These are phyloP conservation scores for Skeletonema menzelii DNA, from an alignment of 108 stramenopile species.

Conservation along the genomic window DNA sequence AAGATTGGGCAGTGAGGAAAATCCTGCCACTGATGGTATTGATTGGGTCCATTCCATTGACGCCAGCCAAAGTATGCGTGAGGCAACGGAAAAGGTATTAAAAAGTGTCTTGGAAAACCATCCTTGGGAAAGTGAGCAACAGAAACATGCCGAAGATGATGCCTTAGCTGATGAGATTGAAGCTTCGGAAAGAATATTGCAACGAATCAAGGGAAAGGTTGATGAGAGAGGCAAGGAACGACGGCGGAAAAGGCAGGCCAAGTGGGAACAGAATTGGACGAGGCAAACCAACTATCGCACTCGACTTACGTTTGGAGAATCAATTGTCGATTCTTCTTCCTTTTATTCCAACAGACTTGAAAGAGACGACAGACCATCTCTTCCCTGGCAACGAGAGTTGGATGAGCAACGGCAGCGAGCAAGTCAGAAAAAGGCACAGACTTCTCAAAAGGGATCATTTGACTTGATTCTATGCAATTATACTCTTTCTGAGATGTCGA, in stretches of 20 bases:
- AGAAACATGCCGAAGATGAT: slow-evolving; percentile 2
- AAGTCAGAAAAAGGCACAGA: slow-evolving; percentile 8
- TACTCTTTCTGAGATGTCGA: slow-evolving; percentile 68
- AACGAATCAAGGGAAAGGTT: slow-evolving; percentile 1
- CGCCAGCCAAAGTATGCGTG: slow-evolving; percentile 72
- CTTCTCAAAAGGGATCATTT: slow-evolving; percentile 48
- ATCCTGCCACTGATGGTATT: slow-evolving; percentile 21
- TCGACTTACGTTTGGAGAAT: slow-evolving; percentile 65
- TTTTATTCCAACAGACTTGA: slow-evolving; percentile 14
- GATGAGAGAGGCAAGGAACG: slow-evolving; percentile 20
- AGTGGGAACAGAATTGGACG: slow-evolving; percentile 38
- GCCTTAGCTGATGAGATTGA: slow-evolving; percentile 6
- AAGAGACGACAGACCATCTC: slow-evolving; percentile 10
- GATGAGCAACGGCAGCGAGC: slow-evolving; percentile 26
- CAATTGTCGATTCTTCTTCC: slow-evolving; percentile 40
- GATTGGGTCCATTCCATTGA: slow-evolving; percentile 89
- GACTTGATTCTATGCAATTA: slow-evolving; percentile 73
- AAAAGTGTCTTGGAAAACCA: slow-evolving; percentile 43
- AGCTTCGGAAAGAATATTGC: slow-evolving; percentile 7
- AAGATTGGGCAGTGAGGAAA: neutral
- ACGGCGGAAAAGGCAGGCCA: slow-evolving; percentile 10
- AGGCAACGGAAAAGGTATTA: slow-evolving; percentile 57
- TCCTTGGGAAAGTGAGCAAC: slow-evolving; percentile 37
- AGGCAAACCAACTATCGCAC: slow-evolving; percentile 39
- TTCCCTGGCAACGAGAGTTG: slow-evolving; percentile 31